Conservation (phyloP, 1,284 basidiomycete genomes). For the Golubevia pallescens region DNA sequence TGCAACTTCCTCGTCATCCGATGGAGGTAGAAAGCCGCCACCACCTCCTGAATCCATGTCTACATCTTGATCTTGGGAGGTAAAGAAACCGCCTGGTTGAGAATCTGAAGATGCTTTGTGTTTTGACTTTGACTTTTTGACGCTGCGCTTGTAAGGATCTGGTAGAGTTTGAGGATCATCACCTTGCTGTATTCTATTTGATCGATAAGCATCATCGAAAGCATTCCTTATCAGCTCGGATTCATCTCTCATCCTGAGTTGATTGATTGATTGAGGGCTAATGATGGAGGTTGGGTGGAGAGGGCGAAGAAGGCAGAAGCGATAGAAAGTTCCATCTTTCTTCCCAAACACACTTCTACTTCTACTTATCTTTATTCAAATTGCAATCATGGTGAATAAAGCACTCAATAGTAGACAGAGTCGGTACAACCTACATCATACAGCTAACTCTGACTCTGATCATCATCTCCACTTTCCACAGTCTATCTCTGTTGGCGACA, state of each 20-base stretch:
- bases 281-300: no score
- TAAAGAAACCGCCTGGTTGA: conserved; percentile 20
- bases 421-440: no score
- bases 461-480: no score
- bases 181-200: conserved; percentile 23
- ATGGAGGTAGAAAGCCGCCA: conserved; percentile 19
- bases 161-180: conserved; percentile 26
- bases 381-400: no score
- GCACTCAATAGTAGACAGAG: no score
- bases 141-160: conserved; percentile 22
- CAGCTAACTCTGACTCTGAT: no score
- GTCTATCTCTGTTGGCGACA: conserved; percentile 17
- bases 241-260: no score
- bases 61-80: conserved; percentile 8
- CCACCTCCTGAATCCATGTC: background rate
- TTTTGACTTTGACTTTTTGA: background rate
- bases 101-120: background rate
- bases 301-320: no score
- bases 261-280: no score
- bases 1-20: conserved; percentile 9
- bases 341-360: no score
- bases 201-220: conserved; percentile 38
- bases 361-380: no score
- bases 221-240: conserved; percentile 17
- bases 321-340: no score